Percentiles rank a stretch among this genome's conserved stretches.
Conservation (phyloP, 257 asterid genomes). For the Pogostemon cablin region DNA sequence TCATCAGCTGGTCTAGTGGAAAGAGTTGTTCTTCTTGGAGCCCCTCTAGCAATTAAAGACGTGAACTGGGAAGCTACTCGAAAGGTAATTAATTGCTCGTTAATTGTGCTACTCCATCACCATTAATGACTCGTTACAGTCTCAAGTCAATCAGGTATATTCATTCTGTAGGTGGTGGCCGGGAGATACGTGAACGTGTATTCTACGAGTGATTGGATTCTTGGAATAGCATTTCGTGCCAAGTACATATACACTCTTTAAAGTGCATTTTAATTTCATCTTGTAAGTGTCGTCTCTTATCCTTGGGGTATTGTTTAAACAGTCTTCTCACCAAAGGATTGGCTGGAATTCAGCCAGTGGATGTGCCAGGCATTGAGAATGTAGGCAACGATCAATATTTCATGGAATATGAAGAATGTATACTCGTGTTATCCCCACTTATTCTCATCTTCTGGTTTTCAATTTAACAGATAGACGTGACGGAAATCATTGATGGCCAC, state of each 20-base stretch:
- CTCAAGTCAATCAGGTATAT: slow-evolving; percentile 1
- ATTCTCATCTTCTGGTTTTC: background rate
- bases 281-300: no score
- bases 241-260: slow-evolving; percentile 48
- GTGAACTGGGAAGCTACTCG: slow-evolving; percentile 91
- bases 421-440: background rate
- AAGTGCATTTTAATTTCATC: background rate
- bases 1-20: slow-evolving; percentile 82
- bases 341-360: slow-evolving; percentile 93
- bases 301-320: slow-evolving; percentile 29
- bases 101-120: background rate
- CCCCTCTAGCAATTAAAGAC: slow-evolving; percentile 83
- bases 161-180: slow-evolving; percentile 75
- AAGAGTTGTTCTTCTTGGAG: slow-evolving; percentile 92
- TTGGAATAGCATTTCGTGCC: slow-evolving; percentile 94
- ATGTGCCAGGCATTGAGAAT: slow-evolving; percentile 84
- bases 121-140: slow-evolving; percentile 14
- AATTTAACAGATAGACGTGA: slow-evolving; percentile 72
- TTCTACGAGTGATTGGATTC: slow-evolving; percentile 94
- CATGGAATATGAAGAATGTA: background rate
- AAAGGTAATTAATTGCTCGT: slow-evolving; percentile 50
- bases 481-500: slow-evolving; percentile 82
- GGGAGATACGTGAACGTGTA: slow-evolving; percentile 89
- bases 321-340: slow-evolving; percentile 95
- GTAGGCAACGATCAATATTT: slow-evolving; percentile 37